Percentiles rank a stretch among this genome's conserved stretches.
Evolutionary conservation across 2,329 filamentous ascomycete species (phyloP).

Genomic region (Gaeumannomyces tritici): DNA sequence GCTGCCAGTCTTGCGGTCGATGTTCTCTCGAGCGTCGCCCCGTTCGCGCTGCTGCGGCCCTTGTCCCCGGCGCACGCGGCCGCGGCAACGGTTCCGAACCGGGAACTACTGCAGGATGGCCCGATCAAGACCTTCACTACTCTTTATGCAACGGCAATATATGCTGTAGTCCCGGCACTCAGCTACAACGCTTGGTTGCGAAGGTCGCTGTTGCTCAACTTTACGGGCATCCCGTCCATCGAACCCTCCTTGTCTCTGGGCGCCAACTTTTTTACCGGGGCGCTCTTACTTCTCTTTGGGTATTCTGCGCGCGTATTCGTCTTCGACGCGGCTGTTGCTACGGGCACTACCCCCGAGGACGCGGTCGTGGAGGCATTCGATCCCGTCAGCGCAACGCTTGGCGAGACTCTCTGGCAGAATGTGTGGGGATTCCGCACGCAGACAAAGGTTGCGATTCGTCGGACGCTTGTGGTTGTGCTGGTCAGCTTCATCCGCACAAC

Average conservation of each 20-base stretch:
- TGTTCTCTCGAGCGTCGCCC: conserved; percentile 56
- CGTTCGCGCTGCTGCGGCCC: conserved; percentile 66
- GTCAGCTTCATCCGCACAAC: conserved; percentile 51
- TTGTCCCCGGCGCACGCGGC: conserved; percentile 54
- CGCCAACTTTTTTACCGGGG: conserved; percentile 40
- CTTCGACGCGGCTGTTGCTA: conserved; percentile 57
- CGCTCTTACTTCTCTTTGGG: conserved; percentile 46
- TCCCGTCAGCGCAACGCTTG: conserved; percentile 52
- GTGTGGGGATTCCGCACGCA: conserved; percentile 58
- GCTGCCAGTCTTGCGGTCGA: conserved; percentile 57
- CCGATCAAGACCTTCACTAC: conserved; percentile 55
- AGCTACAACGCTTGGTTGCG: conserved; percentile 65
- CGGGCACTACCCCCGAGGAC: conserved; percentile 37
- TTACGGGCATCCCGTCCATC: conserved; percentile 61
- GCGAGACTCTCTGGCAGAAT: conserved; percentile 63
- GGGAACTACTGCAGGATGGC: conserved; percentile 54
- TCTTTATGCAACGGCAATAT: conserved; percentile 61
- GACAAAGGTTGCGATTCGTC: conserved; percentile 52
- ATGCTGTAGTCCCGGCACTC: conserved; percentile 61
- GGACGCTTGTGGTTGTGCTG: conserved; percentile 51
- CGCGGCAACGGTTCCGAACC: conserved; percentile 44
- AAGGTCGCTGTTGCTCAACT: conserved; percentile 62
- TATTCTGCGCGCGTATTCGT: conserved; percentile 66
- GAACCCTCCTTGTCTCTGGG: conserved; percentile 37
- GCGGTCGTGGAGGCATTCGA: conserved; percentile 47